These are phyloP conservation scores for Wickerhamomyces alni DNA, from an alignment of 805 yeast species.

Conservation along the genomic window DNA sequence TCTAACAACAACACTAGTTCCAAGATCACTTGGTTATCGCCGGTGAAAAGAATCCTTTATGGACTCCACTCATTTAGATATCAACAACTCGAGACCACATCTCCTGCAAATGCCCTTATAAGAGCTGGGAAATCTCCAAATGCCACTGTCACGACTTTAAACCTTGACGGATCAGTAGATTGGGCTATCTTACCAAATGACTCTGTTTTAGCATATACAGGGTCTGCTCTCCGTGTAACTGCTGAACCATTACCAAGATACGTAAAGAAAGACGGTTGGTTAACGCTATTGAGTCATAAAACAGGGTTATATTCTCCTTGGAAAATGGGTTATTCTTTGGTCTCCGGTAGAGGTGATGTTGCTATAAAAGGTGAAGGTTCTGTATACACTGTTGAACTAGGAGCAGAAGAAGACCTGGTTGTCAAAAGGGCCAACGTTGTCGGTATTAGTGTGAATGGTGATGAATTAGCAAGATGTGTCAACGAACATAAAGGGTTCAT, in stretches of 20 bases:
- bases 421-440: constrained; percentile 41
- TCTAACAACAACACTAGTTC: constrained; percentile 9
- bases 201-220: constrained; percentile 47
- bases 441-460: constrained; percentile 45
- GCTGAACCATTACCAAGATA: constrained; percentile 33
- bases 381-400: constrained; percentile 40
- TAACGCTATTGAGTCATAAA: constrained; percentile 13
- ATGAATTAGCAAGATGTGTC: constrained; percentile 7
- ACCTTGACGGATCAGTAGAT: constrained; percentile 53
- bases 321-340: constrained; percentile 37
- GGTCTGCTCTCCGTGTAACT: constrained; percentile 40
- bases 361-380: constrained; percentile 52
- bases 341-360: constrained; percentile 53
- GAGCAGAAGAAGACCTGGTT: constrained; percentile 40
- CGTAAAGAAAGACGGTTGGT: constrained; percentile 27
- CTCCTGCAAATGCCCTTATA: constrained; percentile 13
- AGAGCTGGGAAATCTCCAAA: constrained; percentile 28
- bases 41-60: constrained; percentile 35
- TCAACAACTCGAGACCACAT: constrained; percentile 38
- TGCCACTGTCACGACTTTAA: constrained; percentile 25
- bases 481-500: background rate
- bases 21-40: constrained; percentile 21
- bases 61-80: constrained; percentile 42
- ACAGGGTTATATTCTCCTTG: constrained; percentile 37
- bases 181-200: constrained; percentile 51